A percentile compares a stretch with the other conserved stretches of the same genome.
Conservation (phyloP, 768 basidiomycete genomes). For the Termitomyces sp. region DNA sequence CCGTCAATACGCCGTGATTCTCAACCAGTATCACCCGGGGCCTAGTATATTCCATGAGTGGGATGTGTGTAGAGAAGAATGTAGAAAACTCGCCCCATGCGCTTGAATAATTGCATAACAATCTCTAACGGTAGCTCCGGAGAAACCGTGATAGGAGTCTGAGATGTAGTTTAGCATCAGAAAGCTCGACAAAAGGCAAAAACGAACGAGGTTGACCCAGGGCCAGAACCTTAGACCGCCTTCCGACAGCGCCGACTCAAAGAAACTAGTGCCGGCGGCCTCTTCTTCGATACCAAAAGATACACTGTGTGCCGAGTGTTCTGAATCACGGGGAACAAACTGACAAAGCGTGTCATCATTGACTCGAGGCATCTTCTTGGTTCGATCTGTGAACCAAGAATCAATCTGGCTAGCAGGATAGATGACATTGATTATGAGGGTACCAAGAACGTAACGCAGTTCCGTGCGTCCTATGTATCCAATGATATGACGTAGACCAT, state of each 20-base stretch:
- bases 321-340: conserved; percentile 54
- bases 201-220: conserved; percentile 89
- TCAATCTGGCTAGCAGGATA: background rate
- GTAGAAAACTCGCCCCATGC: conserved; percentile 77
- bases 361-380: conserved; percentile 57
- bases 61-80: background rate
- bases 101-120: conserved; percentile 95
- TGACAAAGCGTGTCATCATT: conserved; percentile 63
- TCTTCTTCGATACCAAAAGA: conserved; percentile 65
- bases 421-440: background rate
- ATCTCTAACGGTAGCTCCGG: conserved; percentile 92
- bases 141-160: conserved; percentile 94
- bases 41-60: conserved; percentile 32
- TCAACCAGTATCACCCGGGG: conserved; percentile 96
- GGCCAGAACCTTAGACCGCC: conserved; percentile 70
- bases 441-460: conserved; percentile 81
- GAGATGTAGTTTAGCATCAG: background rate
- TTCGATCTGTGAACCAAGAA: conserved; percentile 50
- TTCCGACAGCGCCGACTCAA: conserved; percentile 52
- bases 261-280: conserved; percentile 51
- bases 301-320: conserved; percentile 46
- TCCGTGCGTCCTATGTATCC: conserved; percentile 91
- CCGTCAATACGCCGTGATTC: conserved; percentile 73
- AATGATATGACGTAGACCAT: conserved; percentile 53
- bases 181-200: background rate